Base-by-base conservation (phyloP, 176 grass and related monocot species). In the Typha latifolia region DNA sequence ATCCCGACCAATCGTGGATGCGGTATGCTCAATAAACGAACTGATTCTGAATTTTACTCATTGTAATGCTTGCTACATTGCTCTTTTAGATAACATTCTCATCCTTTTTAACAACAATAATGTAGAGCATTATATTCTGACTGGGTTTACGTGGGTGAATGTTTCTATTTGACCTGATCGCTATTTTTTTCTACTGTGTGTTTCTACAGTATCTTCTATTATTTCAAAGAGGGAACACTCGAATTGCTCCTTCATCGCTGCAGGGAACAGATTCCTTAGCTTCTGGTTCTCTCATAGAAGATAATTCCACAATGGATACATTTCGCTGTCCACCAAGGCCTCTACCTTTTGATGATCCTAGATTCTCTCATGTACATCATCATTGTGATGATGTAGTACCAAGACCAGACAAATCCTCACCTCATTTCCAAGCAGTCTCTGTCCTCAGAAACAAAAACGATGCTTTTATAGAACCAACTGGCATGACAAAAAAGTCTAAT, bases 321-420 rank as follows among this genome's bases (percentile, higher is more conserved):
- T 95, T 81, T 48, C 32, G 51, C 4, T 71, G 63, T 27, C 90
- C 86, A 49, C 86, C 90, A 49, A 81, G 77, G 78, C 90, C 90
- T 65, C 76, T 90, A 62, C 78, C 86, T 76, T 95, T 75, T 27
- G 86, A 95, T 20, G 80, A 86, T 59, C 53, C 53, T 21, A 59
- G 53, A 59, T 59, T 59, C 16, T 59, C 53, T 10, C 53, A 59
- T 10, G 18, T 14, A 0, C 53, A 11, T 9, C 14, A 21, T 59
- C 18, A 59, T 16, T 14, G n/a, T 59, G 53, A 59, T 19, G n/a
- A 59, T 19, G 18, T 11, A 59, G 53, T 16, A 3, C 18, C 16
- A 21, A 59, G 4, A 59, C 10, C 5, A 0, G 18, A 59, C 53
- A 21, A 59, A n/a, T 19, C 53, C n/a, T 59, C 53, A 21, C 6